Conservation (phyloP, 257 asterid genomes). For the Paulownia fortunei region DNA sequence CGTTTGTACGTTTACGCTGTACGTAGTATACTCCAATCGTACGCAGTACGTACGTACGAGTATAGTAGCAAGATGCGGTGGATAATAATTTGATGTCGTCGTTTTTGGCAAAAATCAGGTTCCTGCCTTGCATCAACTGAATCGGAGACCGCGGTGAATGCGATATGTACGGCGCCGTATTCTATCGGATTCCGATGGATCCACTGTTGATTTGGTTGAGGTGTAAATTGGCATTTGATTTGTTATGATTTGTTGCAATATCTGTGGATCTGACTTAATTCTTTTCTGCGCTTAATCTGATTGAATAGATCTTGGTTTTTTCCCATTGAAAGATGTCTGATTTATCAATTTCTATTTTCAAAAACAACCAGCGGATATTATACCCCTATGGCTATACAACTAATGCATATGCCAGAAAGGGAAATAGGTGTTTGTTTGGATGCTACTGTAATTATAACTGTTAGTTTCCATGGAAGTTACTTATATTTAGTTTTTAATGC, state of each 20-base stretch:
- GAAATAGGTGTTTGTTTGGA: background rate
- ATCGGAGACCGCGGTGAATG: conserved; percentile 59
- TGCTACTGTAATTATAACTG: background rate
- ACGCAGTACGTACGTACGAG: background rate
- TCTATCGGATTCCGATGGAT: background rate
- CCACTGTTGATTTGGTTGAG: background rate
- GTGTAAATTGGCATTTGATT: background rate
- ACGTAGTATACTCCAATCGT: background rate
- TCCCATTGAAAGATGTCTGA: background rate
- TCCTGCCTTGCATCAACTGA: conserved; percentile 78
- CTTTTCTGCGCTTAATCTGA: background rate
- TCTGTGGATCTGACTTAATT: conserved; percentile 29
- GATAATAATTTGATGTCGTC: background rate
- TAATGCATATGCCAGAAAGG: conserved; percentile 4
- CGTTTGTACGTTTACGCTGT: background rate
- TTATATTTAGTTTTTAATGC: background rate
- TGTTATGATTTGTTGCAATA: background rate
- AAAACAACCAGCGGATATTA: background rate
- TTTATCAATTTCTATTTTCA: background rate
- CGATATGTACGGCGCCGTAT: background rate
- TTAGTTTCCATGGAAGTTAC: background rate
- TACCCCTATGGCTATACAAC: background rate
- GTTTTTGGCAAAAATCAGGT: conserved; percentile 32
- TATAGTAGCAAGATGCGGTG: background rate
- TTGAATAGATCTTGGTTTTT: background rate